These are phyloP conservation scores for Ophiostoma populinum DNA, from an alignment of 2,329 filamentous ascomycete species.

Conservation along the genomic window DNA sequence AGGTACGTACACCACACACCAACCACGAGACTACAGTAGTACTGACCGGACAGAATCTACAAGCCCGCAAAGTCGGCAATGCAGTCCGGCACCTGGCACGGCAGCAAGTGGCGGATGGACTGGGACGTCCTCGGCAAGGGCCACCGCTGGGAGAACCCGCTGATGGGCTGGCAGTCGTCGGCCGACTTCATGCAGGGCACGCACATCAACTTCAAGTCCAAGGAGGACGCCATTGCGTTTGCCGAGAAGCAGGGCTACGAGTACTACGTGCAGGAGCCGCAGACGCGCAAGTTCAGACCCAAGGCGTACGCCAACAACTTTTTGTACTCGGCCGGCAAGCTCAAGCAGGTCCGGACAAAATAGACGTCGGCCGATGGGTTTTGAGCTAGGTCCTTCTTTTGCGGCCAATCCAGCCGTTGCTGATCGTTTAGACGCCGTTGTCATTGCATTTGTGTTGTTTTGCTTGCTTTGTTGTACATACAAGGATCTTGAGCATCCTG, in stretches of 20 bases:
- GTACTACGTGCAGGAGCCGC: conserved; percentile 96
- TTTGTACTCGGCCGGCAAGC: conserved; percentile 63
- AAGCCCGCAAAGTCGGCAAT: conserved; percentile 85
- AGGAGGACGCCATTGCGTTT: conserved; percentile 88
- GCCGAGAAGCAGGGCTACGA: conserved; percentile 99
- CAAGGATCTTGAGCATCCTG: not conserved
- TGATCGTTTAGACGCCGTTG: not conserved
- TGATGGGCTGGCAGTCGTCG: conserved; percentile 98
- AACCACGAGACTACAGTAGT: not conserved
- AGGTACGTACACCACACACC: conserved; percentile 41
- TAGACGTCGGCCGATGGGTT: conserved; percentile 28
- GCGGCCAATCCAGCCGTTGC: too few relatives aligned
- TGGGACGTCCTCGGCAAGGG: conserved; percentile 90
- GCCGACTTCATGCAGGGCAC: conserved; percentile 92
- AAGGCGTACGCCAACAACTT: conserved; percentile 99
- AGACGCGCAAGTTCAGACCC: conserved; percentile 65
- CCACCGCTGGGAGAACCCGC: conserved; percentile 91
- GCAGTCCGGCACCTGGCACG: conserved; percentile 79
- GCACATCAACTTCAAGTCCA: conserved; percentile 72
- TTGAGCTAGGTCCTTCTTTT: too few relatives aligned
- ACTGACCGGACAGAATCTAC: conserved; percentile 56
- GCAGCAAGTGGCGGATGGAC: conserved; percentile 88
- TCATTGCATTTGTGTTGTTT: not conserved
- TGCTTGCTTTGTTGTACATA: conserved; percentile 7
- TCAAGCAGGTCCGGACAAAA: conserved; percentile 76